Base-by-base conservation (phyloP, 164 flowering plant genomes). In the Piper betle region DNA sequence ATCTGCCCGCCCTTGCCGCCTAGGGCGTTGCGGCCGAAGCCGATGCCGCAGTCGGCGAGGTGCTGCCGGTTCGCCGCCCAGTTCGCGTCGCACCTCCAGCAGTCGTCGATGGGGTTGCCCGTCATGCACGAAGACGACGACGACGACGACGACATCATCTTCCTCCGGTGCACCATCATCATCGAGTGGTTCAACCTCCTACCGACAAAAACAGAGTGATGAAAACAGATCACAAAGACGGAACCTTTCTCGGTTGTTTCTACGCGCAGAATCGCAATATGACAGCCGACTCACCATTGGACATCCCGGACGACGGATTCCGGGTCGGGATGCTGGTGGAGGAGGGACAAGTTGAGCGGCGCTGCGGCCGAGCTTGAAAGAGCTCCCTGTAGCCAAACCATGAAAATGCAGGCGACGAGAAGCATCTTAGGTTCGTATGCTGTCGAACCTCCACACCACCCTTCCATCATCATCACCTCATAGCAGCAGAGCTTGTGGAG, bases 21-120 rank as follows among this genome's bases (percentile, higher is more conserved):
- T 6, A 89, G 59, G 46, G 94, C 91, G 18, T 79, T 75, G 63
- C 81, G 81, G 16, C 97, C 97, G 57, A 89, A 87, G 55, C 97
- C 97, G 39, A 87, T 81, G 6, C 84, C 94, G 70, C 96, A 88
- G 64, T 84, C 93, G 25, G 93, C 96, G 16, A 88, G 70, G 4
- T 64, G 65, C 61, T 88, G 87, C 17, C 90, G 82, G 74, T 88
- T 75, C 2, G 55, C 16, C n/a, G 57, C 69, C 96, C 93, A 88
- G 73, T 81, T 74, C 1, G 85, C 73, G 71, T 80, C 83, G 65
- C 91, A 84, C 15, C 81, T 64, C 96, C 96, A 88, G 73, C 96
- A 88, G 62, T 84, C 89, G 69, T 88, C 93, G 16, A 84, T 81
- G 37, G 93, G 93, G 72, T 86, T 88, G 0, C 85, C 91, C 41